Percentiles rank a stretch among this genome's conserved stretches.
These are phyloP conservation scores for Colletotrichum scovillei DNA, from an alignment of 2,329 filamentous ascomycete species.

Conservation along the genomic window DNA sequence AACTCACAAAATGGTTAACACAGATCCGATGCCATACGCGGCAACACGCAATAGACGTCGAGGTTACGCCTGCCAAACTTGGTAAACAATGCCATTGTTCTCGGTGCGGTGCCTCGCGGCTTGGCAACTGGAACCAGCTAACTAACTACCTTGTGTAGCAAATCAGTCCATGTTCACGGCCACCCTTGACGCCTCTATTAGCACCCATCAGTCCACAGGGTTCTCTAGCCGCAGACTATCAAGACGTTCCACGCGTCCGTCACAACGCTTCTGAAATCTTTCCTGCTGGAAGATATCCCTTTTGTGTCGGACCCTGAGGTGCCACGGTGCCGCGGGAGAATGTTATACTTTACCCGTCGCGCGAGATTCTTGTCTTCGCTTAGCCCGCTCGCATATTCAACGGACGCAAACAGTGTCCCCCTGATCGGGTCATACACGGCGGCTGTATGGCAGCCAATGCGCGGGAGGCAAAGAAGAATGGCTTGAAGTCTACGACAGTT, in stretches of 20 bases:
- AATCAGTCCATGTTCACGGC: background rate
- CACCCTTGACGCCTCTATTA: background rate
- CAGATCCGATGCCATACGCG: background rate
- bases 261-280: background rate
- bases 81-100: background rate
- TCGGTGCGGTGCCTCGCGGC: too few relatives aligned
- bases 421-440: too few relatives aligned
- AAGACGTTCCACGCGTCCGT: background rate
- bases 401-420: background rate
- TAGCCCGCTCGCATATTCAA: background rate
- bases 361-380: background rate
- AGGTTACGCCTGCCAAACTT: background rate
- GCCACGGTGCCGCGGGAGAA: background rate
- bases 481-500: background rate
- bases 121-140: background rate
- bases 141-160: background rate
- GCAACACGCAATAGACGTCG: background rate
- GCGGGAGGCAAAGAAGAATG: too few relatives aligned
- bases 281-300: background rate
- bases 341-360: background rate
- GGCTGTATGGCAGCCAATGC: background rate
- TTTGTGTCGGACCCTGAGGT: background rate
- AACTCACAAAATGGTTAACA: background rate
- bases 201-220: background rate
- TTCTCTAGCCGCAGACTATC: too few relatives aligned